These are phyloP conservation scores for Curvularia spicifera DNA, from an alignment of 2,329 filamentous ascomycete genomes.

Conservation along the genomic window DNA sequence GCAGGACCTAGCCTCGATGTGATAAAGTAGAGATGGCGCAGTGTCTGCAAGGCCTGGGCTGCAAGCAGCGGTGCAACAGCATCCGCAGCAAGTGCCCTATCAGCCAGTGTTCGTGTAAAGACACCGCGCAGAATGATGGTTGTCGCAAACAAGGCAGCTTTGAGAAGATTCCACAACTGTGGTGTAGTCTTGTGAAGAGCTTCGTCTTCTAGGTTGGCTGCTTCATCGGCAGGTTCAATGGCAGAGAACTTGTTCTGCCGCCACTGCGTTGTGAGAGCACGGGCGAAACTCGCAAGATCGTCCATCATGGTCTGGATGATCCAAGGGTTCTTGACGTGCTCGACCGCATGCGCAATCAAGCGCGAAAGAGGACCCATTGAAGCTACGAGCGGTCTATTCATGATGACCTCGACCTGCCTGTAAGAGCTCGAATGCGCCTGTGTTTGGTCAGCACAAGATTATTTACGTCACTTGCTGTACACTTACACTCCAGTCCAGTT, in stretches of 20 bases:
- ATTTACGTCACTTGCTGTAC: neutral
- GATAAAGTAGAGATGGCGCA: conserved; percentile 83
- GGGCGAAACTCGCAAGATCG: conserved; percentile 70
- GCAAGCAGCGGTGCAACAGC: conserved; percentile 70
- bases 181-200: conserved; percentile 72
- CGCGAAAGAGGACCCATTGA: conserved; percentile 72
- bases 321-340: conserved; percentile 61
- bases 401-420: conserved; percentile 63
- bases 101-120: conserved; percentile 68
- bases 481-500: conserved; percentile 68
- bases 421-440: conserved; percentile 65
- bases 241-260: conserved; percentile 74
- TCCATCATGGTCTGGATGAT: conserved; percentile 64
- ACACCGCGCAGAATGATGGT: conserved; percentile 78
- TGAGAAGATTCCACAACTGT: conserved; percentile 75
- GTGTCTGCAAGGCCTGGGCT: conserved; percentile 71
- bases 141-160: conserved; percentile 75
- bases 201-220: conserved; percentile 66
- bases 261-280: conserved; percentile 74
- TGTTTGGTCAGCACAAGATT: conserved; percentile 10
- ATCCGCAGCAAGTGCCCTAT: conserved; percentile 61
- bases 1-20: conserved; percentile 74
- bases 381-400: conserved; percentile 66
- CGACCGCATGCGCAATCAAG: conserved; percentile 68
- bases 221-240: conserved; percentile 72